Evolutionary conservation across 192 early-diverging fungal genomes (phyloP).

Genomic region (Backusella parvicylindrica): DNA sequence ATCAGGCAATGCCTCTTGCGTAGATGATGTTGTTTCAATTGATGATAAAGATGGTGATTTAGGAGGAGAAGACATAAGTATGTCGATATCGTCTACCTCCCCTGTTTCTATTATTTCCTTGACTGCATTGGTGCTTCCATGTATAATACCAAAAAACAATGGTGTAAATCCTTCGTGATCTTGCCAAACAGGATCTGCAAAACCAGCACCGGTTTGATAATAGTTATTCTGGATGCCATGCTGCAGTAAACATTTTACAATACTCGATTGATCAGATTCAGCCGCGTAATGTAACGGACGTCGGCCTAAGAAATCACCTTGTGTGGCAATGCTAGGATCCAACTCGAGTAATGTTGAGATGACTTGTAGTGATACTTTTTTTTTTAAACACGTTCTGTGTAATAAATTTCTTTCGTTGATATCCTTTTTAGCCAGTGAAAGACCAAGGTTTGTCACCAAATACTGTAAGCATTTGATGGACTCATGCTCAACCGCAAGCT

Average conservation of each 20-base stretch:
- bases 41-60: not conserved
- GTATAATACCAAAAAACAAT: constrained; percentile 56
- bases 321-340: constrained; percentile 22
- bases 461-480: constrained; percentile 36
- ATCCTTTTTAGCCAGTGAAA: constrained; percentile 37
- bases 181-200: constrained; percentile 44
- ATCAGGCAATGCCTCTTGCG: not conserved
- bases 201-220: constrained; percentile 22
- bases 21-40: not conserved
- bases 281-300: constrained; percentile 61
- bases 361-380: constrained; percentile 30
- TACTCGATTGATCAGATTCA: constrained; percentile 43
- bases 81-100: constrained; percentile 48
- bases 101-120: constrained; percentile 50
- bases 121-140: constrained; percentile 43
- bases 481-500: constrained; percentile 30
- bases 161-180: constrained; percentile 64
- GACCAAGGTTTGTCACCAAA: constrained; percentile 30
- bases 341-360: constrained; percentile 11
- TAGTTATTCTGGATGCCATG: constrained; percentile 37
- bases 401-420: constrained; percentile 60
- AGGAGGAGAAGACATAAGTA: constrained; percentile 13
- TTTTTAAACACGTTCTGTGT: constrained; percentile 38
- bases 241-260: constrained; percentile 40
- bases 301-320: constrained; percentile 52